Conservation (phyloP, 192 early-diverging fungal genomes). For the Gamsiella multidivaricata region DNA sequence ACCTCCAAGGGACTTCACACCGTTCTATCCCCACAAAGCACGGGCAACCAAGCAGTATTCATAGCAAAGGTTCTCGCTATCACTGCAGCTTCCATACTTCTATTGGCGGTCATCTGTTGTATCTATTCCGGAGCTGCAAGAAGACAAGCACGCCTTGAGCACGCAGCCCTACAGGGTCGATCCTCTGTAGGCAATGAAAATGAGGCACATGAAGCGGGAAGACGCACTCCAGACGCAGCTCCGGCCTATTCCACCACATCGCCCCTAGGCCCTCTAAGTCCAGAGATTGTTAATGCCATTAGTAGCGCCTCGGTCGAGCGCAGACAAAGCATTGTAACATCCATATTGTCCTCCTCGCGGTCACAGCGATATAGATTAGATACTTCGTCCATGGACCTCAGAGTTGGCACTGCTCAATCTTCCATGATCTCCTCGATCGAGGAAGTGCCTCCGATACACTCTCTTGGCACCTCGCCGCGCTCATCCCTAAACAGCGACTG, state of each 20-base stretch:
- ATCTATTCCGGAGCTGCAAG: slow-evolving; percentile 29
- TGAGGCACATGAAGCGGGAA: slow-evolving; percentile 9
- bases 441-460: slow-evolving; percentile 2
- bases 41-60: slow-evolving; percentile 17
- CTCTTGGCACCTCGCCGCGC: slow-evolving; percentile 1
- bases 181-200: not conserved
- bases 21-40: not conserved
- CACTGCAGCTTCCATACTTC: slow-evolving; percentile 19
- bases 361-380: slow-evolving; percentile 7
- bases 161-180: not conserved
- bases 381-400: not conserved
- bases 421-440: slow-evolving; percentile 16
- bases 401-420: not conserved
- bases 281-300: slow-evolving; percentile 40
- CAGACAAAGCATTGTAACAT: slow-evolving; percentile 33
- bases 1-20: not conserved
- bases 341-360: slow-evolving; percentile 24
- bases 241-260: slow-evolving; percentile 36
- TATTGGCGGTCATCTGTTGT: slow-evolving; percentile 28
- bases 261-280: slow-evolving; percentile 41
- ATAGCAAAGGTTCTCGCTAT: slow-evolving; percentile 43
- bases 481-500: slow-evolving; percentile 7
- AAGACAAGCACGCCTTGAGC: not conserved
- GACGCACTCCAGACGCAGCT: slow-evolving; percentile 34
- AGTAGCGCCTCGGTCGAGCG: slow-evolving; percentile 27